Percentiles rank a stretch among this genome's conserved stretches.
Evolutionary conservation across 148 eudicot species (phyloP).

Genomic region (Rhododendron henanense): DNA sequence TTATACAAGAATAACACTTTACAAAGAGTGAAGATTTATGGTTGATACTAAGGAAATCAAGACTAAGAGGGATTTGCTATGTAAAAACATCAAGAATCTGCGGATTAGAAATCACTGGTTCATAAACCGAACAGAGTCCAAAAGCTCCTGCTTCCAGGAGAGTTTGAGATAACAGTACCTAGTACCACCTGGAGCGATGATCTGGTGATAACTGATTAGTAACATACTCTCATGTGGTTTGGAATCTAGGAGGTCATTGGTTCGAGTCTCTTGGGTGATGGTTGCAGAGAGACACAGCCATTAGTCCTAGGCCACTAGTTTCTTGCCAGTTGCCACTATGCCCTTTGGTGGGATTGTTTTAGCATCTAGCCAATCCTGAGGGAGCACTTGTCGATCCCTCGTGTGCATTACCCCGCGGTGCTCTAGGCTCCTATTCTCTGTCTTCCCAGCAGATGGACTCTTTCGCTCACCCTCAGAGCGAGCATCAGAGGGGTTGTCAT

Average conservation of each 20-base stretch:
- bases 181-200: neutral
- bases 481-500: neutral
- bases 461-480: neutral
- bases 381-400: neutral
- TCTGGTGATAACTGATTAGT: neutral
- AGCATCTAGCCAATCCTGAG: neutral
- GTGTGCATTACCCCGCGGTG: neutral
- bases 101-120: neutral
- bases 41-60: neutral
- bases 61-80: neutral
- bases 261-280: neutral
- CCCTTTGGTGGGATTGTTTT: neutral
- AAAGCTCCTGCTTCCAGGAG: neutral
- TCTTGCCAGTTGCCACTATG: neutral
- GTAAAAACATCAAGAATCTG: neutral
- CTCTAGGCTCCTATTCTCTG: neutral
- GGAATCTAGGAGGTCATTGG: neutral
- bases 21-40: neutral
- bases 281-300: neutral
- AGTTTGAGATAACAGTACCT: neutral
- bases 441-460: neutral
- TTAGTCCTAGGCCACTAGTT: neutral
- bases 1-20: neutral
- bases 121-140: neutral
- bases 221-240: neutral